These are phyloP conservation scores for Epichloe coenophiala DNA, from an alignment of 2,329 filamentous ascomycete genomes.

Conservation along the genomic window DNA sequence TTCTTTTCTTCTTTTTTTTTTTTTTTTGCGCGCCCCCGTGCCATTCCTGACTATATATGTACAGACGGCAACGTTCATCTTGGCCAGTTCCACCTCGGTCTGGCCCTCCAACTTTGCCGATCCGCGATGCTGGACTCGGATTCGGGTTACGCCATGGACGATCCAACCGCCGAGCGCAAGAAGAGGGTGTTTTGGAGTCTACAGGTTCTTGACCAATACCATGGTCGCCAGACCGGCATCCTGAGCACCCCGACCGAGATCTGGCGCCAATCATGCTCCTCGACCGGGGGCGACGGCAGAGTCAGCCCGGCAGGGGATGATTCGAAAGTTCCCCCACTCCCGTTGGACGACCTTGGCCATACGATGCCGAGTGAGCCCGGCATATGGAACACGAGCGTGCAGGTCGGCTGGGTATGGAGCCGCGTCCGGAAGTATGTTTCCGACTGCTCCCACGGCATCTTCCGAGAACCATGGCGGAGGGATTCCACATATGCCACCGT, in stretches of 20 bases:
- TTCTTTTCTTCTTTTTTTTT: not conserved
- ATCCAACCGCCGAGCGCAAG: slow-evolving; percentile 27
- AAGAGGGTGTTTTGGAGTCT: slow-evolving; percentile 38
- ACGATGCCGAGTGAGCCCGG: slow-evolving; percentile 26
- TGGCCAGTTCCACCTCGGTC: slow-evolving; percentile 35
- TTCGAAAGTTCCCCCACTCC: slow-evolving; percentile 26
- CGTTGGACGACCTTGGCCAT: slow-evolving; percentile 30
- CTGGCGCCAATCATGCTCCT: slow-evolving; percentile 22
- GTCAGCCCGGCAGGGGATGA: slow-evolving; percentile 13
- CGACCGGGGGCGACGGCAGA: slow-evolving; percentile 9
- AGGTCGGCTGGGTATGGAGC: slow-evolving; percentile 39
- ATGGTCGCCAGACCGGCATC: slow-evolving; percentile 32
- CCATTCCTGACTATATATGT: not conserved
- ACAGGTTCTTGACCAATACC: slow-evolving; percentile 34
- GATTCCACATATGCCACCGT: slow-evolving; percentile 38
- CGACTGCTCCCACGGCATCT: slow-evolving; percentile 31
- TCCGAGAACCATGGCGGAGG: slow-evolving; percentile 37
- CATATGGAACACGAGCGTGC: slow-evolving; percentile 35
- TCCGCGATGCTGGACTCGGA: slow-evolving; percentile 34
- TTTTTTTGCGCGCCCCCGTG: not conserved
- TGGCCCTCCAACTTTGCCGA: slow-evolving; percentile 35
- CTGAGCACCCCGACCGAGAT: slow-evolving; percentile 28
- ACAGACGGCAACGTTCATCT: slow-evolving; percentile 34
- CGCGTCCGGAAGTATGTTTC: slow-evolving; percentile 31
- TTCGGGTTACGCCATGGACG: slow-evolving; percentile 22